phyloP scores from a whole-genome alignment of 306 rosid species.

The Argentina anserina region DNA sequence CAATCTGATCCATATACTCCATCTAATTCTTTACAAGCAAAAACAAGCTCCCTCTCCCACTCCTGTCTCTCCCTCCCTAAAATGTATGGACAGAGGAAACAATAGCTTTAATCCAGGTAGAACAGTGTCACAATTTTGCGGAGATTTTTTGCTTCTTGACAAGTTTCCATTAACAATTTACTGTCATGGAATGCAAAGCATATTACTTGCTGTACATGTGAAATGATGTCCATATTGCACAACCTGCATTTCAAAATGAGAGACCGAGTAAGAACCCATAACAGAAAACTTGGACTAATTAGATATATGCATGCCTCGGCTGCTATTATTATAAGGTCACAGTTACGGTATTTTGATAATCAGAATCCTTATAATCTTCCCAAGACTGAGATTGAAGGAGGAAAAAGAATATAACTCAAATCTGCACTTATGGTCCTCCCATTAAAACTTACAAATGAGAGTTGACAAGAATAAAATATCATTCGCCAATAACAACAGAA shows the following conservation, averaged over 20 bases:
- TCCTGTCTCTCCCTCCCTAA: constrained; percentile 20
- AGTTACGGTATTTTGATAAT: background rate
- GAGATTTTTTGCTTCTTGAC: constrained; percentile 93
- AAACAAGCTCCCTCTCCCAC: constrained; percentile 19
- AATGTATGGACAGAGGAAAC: constrained; percentile 40
- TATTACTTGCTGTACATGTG: constrained; percentile 95
- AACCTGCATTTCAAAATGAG: constrained; percentile 62
- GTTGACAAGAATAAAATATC: background rate
- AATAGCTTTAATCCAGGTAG: constrained; percentile 65
- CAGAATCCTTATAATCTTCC: background rate
- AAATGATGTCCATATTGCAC: constrained; percentile 96
- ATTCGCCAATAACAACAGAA: background rate
- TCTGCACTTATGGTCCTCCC: background rate
- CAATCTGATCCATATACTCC: constrained; percentile 18
- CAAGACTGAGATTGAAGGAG: background rate
- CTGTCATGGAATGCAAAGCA: constrained; percentile 99
- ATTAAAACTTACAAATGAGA: background rate
- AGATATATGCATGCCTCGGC: background rate
- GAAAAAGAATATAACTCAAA: background rate
- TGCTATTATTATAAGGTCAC: background rate
- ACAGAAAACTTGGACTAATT: background rate
- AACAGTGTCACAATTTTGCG: constrained; percentile 96
- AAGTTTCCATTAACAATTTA: constrained; percentile 96
- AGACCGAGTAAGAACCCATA: background rate
- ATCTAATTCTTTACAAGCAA: constrained; percentile 51